Conservation (phyloP, 139 green algal species). For the Mychonastes homosphaera region DNA sequence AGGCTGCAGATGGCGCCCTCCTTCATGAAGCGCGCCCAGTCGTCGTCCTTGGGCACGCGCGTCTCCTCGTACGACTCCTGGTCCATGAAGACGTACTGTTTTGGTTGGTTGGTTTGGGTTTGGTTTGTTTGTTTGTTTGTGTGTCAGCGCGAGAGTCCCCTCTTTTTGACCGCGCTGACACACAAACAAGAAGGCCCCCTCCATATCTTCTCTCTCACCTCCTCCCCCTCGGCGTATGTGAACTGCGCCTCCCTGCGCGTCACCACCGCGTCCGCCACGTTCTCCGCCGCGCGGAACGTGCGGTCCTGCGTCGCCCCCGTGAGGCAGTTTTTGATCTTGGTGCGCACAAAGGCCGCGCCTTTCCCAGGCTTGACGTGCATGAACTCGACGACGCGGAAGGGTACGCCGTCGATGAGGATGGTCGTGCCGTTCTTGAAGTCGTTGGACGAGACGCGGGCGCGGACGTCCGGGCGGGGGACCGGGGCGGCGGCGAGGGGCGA, state of each 20-base stretch:
- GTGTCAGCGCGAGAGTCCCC: no score
- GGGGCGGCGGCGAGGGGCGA: no score
- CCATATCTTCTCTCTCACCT: slow-evolving; percentile 16
- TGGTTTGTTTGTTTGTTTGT: no score
- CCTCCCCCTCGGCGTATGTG: slow-evolving; percentile 70
- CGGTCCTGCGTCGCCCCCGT: slow-evolving; percentile 80
- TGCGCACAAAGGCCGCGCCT: slow-evolving; percentile 91
- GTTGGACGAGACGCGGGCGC: slow-evolving; percentile 79
- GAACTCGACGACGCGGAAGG: slow-evolving; percentile 83
- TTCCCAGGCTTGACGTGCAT: slow-evolving; percentile 99
- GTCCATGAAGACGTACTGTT: slow-evolving; percentile 95
- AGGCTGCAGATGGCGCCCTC: slow-evolving; percentile 56
- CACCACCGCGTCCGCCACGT: slow-evolving; percentile 51
- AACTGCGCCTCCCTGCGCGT: slow-evolving; percentile 67
- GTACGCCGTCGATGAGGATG: slow-evolving; percentile 75
- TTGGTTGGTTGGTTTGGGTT: no score
- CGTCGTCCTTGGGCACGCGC: slow-evolving; percentile 56
- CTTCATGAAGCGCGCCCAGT: slow-evolving; percentile 86
- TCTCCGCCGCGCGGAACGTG: slow-evolving; percentile 93
- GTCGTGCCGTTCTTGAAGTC: slow-evolving; percentile 90
- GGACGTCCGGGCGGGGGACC: no score
- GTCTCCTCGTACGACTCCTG: slow-evolving; percentile 91
- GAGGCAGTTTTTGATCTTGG: slow-evolving; percentile 96
- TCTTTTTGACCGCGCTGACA: no score
- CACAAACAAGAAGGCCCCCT: no score